Percentiles rank a stretch among this genome's conserved stretches.
Conservation (phyloP, 257 asterid species). For the Capsicum rhomboideum region DNA sequence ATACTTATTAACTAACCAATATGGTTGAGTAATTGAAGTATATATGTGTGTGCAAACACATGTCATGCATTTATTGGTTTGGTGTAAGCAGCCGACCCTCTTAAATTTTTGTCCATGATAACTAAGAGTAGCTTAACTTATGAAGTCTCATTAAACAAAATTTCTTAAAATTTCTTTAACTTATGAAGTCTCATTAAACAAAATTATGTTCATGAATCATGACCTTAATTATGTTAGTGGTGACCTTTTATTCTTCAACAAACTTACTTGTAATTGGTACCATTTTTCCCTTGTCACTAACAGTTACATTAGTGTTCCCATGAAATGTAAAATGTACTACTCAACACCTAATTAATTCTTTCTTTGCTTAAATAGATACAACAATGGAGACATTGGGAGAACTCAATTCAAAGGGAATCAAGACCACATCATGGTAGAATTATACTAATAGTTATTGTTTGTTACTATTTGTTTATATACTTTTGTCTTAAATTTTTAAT, state of each 20-base stretch:
- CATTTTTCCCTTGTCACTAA: neutral
- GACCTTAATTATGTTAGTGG: too few relatives aligned
- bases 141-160: neutral
- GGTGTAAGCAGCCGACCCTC: too few relatives aligned
- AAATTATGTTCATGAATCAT: neutral
- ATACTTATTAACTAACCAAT: neutral
- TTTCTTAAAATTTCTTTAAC: too few relatives aligned
- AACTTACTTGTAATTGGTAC: neutral
- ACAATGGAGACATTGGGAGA: constrained; percentile 83
- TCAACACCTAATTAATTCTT: neutral
- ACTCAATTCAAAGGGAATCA: constrained; percentile 29
- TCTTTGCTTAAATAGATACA: constrained; percentile 35
- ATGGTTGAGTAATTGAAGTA: too few relatives aligned
- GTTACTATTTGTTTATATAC: neutral
- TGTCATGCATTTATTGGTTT: too few relatives aligned
- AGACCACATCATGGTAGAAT: constrained; percentile 28
- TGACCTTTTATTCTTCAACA: neutral
- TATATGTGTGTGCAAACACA: too few relatives aligned
- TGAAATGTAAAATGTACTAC: neutral
- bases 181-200: too few relatives aligned
- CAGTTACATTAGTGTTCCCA: neutral
- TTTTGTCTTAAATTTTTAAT: neutral
- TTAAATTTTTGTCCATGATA: too few relatives aligned
- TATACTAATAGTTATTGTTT: neutral
- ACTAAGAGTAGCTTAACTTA: neutral